Conservation (phyloP, 2,329 filamentous ascomycete species). For the Penicillium thymicola region DNA sequence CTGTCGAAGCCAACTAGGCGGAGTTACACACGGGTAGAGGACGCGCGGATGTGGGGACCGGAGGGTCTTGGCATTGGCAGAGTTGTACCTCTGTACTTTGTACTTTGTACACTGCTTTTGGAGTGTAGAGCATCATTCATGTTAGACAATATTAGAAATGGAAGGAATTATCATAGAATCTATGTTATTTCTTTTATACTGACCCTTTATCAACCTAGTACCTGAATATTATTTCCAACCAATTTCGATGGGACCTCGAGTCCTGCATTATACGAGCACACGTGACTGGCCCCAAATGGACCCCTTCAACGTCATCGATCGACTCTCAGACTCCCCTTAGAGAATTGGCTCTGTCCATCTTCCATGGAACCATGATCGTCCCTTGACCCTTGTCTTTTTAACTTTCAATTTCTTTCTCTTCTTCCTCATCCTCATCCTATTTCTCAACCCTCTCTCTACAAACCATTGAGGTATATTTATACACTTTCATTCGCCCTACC, state of each 20-base stretch:
- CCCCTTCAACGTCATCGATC: constrained; percentile 12
- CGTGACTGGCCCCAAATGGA: constrained; percentile 2
- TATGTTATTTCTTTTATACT: not conserved
- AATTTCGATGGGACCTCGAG: not conserved
- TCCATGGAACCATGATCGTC: constrained; percentile 23
- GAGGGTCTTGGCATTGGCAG: constrained; percentile 17
- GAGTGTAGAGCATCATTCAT: not conserved
- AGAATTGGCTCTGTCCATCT: constrained; percentile 10
- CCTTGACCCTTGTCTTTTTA: constrained; percentile 10
- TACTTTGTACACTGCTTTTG: not conserved
- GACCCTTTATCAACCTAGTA: not conserved
- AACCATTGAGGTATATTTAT: not conserved
- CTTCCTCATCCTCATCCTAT: not conserved
- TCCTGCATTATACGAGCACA: not conserved
- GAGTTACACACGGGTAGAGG: constrained; percentile 2
- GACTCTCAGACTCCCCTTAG: constrained; percentile 8
- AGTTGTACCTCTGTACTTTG: not conserved
- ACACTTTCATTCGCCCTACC: constrained; percentile 3
- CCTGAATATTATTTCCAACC: not conserved
- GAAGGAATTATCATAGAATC: not conserved
- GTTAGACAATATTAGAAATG: not conserved
- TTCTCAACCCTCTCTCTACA: not conserved
- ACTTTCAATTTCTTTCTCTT: not conserved
- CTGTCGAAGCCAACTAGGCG: not conserved
- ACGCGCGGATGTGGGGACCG: constrained; percentile 25